Conservation (phyloP, 768 basidiomycete genomes). For the Lentinus tigrinus region DNA sequence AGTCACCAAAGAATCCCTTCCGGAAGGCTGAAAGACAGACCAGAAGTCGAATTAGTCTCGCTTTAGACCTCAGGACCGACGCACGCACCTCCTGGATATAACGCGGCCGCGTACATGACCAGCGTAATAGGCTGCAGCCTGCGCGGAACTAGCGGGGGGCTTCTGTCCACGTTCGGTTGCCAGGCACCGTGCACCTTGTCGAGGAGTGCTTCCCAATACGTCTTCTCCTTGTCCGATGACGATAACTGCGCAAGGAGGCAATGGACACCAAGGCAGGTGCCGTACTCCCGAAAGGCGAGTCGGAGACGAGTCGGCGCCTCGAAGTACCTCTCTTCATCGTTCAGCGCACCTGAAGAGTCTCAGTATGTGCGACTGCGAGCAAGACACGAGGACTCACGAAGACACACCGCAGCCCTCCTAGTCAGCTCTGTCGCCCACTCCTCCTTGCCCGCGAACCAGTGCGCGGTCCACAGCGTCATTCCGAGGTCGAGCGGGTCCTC, state of each 20-base stretch:
- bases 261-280: slow-evolving; percentile 24
- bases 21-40: too few species aligned
- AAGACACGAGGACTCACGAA: slow-evolving; percentile 14
- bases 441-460: slow-evolving; percentile 26
- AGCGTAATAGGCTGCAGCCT: slow-evolving; percentile 22
- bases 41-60: too few species aligned
- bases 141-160: slow-evolving; percentile 1
- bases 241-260: slow-evolving; percentile 10
- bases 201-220: slow-evolving; percentile 13
- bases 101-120: slow-evolving; percentile 26
- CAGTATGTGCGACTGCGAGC: not conserved
- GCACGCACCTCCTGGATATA: slow-evolving; percentile 25
- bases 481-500: slow-evolving; percentile 31
- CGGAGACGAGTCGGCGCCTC: slow-evolving; percentile 20
- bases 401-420: slow-evolving; percentile 17
- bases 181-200: slow-evolving; percentile 8
- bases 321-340: slow-evolving; percentile 21
- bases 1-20: too few species aligned
- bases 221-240: slow-evolving; percentile 1
- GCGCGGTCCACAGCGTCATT: slow-evolving; percentile 32
- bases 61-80: not conserved
- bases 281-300: slow-evolving; percentile 30
- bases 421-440: slow-evolving; percentile 25
- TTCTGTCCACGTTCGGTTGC: slow-evolving; percentile 1
- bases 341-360: not conserved